phyloP scores from a whole-genome alignment of 169 alveolate genomes.

The Cryptosporidium muris region DNA sequence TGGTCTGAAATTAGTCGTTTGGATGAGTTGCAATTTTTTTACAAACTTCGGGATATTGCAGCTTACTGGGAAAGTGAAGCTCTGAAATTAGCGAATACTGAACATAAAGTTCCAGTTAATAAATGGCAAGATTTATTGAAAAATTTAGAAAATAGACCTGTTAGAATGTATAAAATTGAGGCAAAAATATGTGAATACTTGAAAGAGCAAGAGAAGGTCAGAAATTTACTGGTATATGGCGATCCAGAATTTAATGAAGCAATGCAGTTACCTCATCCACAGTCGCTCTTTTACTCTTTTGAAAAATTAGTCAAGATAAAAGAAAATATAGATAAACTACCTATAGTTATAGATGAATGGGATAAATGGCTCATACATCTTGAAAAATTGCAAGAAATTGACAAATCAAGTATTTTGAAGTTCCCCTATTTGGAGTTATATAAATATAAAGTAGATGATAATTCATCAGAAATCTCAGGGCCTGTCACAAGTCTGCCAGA shows the following conservation, averaged over 20 bases:
- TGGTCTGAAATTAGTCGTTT: too few relatives aligned
- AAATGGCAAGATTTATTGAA: slow-evolving; percentile 31
- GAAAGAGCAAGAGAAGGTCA: slow-evolving; percentile 18
- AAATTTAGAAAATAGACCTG: slow-evolving; percentile 19
- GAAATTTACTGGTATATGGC: background rate
- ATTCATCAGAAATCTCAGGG: background rate
- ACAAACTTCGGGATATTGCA: slow-evolving; percentile 26
- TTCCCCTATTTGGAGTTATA: slow-evolving; percentile 18
- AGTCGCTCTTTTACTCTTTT: slow-evolving; percentile 36
- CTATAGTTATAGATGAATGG: slow-evolving; percentile 39
- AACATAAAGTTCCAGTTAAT: slow-evolving; percentile 1
- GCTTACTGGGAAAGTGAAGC: slow-evolving; percentile 19
- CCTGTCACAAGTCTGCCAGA: too few relatives aligned
- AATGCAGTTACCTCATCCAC: slow-evolving; percentile 5
- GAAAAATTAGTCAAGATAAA: slow-evolving; percentile 2
- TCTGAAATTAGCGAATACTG: background rate
- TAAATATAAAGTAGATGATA: background rate
- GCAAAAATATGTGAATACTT: slow-evolving; percentile 8
- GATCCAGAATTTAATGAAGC: slow-evolving; percentile 5
- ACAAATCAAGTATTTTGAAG: background rate
- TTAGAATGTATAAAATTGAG: slow-evolving; percentile 25
- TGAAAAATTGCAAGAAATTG: slow-evolving; percentile 18
- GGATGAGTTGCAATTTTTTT: background rate
- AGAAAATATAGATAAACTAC: slow-evolving; percentile 1
- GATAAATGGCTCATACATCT: slow-evolving; percentile 41